Base-by-base conservation (phyloP, 2,329 filamentous ascomycete genomes). In the Mycosphaerelloides madeirae region DNA sequence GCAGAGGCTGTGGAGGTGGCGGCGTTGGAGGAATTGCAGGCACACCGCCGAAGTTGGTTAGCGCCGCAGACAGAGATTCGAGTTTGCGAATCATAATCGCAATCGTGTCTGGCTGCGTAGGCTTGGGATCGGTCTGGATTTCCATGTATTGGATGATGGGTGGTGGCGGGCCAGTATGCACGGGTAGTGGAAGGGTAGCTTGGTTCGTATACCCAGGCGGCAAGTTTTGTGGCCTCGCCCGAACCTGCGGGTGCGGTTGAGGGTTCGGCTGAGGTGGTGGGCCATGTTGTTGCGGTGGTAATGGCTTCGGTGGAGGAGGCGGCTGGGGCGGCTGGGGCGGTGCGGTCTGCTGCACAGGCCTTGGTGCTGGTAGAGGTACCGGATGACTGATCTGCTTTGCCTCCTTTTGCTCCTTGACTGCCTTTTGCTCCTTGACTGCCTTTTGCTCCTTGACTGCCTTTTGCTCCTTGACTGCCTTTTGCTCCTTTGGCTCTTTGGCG, bases 21-120 rank as follows among this genome's bases (percentile, higher is more conserved):
- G 52, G 50, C 19, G 48, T 51, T 11, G 45, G 31, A 29, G 53
- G 39, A 12, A 52, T 42, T 9, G 48, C 37, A 12, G 54, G 53
- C 15, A 59, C 52, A 22, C 59, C 58, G 29, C 58, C 58, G 31
- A 62, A 61, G 20, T 53, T 52, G 5, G 52, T 57, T 16, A 62
- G 47, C 12, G 57, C 53, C 4, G 41, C 33, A 14, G 58, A 61
- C 31, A 61, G 43, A 19, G 46, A 46, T 22, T 58, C 44, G 2
- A 61, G 48, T 43, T 55, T 60, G 9, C 53, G 44, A 12, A 59
- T 48, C 54, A 61, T 61, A 15, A 55, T 43, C 11, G 42, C 40
- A 12, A 61, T 48, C 6, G 56, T 55, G 35, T 53, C 44, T 19
- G 48, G 50, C 31, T 46, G 22, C 11, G 34, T 37, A 8, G 51